Percentiles rank a stretch among this genome's conserved stretches.
phyloP scores from a whole-genome alignment of 768 basidiomycete genomes.

The Lactarius sp. region DNA sequence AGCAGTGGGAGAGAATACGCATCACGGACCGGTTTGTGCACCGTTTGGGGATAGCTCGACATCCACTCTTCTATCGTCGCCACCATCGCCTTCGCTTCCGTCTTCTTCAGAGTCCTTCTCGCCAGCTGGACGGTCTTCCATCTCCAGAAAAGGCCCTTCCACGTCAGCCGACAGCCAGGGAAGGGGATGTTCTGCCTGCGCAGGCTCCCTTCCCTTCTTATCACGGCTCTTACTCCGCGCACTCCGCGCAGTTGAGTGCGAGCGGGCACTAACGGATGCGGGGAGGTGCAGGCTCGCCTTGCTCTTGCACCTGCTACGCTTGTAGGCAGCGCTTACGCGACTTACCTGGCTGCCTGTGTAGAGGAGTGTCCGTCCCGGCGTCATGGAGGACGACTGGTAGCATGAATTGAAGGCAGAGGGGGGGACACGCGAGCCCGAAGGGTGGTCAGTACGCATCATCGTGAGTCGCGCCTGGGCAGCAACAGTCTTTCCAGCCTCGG shows the following conservation, averaged over 20 bases:
- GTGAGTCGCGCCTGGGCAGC: constrained; percentile 21
- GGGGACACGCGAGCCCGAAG: not conserved
- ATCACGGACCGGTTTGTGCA: constrained; percentile 1
- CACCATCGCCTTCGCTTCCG: constrained; percentile 1
- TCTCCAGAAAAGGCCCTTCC: constrained; percentile 22
- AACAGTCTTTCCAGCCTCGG: constrained; percentile 19
- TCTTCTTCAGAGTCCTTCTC: constrained; percentile 6
- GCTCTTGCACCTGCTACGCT: constrained; percentile 57
- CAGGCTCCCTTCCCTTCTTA: constrained; percentile 15
- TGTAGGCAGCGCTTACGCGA: constrained; percentile 59
- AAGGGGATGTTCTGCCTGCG: not conserved
- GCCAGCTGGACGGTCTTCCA: constrained; percentile 13
- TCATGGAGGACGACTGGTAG: not conserved
- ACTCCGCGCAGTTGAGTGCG: not conserved
- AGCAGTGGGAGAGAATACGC: not conserved
- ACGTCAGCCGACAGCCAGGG: constrained; percentile 1
- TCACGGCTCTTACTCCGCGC: constrained; percentile 11
- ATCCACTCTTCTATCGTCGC: not conserved
- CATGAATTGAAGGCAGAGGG: not conserved
- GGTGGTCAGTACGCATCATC: constrained; percentile 1
- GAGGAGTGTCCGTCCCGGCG: not conserved
- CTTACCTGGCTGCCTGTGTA: constrained; percentile 30
- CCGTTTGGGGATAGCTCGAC: not conserved
- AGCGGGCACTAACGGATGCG: constrained; percentile 22
- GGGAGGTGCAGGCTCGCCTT: constrained; percentile 62